Base-by-base conservation (phyloP, 2,329 filamentous ascomycete genomes). In the Talaromyces funiculosus region DNA sequence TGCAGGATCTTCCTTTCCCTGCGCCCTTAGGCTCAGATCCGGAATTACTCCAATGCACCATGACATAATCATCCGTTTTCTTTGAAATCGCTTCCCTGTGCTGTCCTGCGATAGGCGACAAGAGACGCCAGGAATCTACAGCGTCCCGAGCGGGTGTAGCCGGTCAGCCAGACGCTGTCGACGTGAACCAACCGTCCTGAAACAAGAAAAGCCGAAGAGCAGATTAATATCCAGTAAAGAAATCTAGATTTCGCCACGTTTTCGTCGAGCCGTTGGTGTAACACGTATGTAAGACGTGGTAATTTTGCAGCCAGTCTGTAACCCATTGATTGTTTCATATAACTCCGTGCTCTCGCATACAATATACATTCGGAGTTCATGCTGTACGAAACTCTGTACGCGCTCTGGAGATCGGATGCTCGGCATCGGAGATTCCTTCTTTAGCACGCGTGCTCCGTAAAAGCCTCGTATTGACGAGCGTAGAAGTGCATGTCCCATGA, bases 161-260 rank as follows among this genome's bases (percentile, higher is more conserved):
- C 47, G 29, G 29, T 51, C 18, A 35, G 47, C n/a, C 45, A 49
- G 16, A 5, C 12, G 3, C 14, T 18, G 8, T 16, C 24, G 16
- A 47, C 9, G 6, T 31, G 24, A 31, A 49, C 31, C 45, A 6
- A 9, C n/a, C n/a, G 45, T 31, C 16, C 45, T 49, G 26, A 49
- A 31, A 51, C 47, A 51, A 18, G 29, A 51, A 33, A 51, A 51
- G 29, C 29, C 29, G n/a, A 16, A 14, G 29, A 51, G 10, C 47
- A 51, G 47, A 22, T 33, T 35, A 10, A 29, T n/a, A 6, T 5
- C 43, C 45, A 33, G 10, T 2, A 26, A 49, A 8, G 35, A 4
- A 29, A 51, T 51, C 47, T 51, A 33, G 47, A 51, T 51, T 33
- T 51, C n/a, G 47, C 47, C 47, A 51, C 47, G 47, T 51, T 51